Base-by-base conservation (phyloP, 1,284 basidiomycete genomes). In the Ganoderma boninense region DNA sequence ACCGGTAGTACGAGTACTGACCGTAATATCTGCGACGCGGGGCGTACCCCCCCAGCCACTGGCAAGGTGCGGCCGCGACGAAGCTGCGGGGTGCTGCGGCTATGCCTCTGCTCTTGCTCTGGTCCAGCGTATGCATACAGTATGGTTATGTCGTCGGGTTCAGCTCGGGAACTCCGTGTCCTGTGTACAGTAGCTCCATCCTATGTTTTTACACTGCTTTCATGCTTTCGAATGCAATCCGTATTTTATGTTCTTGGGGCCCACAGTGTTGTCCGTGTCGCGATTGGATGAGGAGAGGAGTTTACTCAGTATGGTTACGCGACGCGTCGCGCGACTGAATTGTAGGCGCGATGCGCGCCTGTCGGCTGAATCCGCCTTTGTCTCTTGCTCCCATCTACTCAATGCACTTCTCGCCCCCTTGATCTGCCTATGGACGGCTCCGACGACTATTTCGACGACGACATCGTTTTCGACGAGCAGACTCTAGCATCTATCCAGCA, bases 371-470 rank as follows among this genome's bases (percentile, higher is more conserved):
- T 23, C 35, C 2, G 35, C 3, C 23, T 62, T 62, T 43, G 40
- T 62, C 43, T 16, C 4, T 8, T 43, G 23, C 60, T 43, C 61
- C 42, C 67, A 68, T 67, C 63, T 43, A 23, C 44, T 40, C 29
- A 23, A 67, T 71, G 56, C 40, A n/a, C 32, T 59, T 40, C 52
- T 70, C 26, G 18, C n/a, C 59, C 4, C 35, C 20, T 42, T 7
- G 42, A 62, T 29, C 32, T 40, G 62, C 64, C 44, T n/a, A 92
- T 92, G 91, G 81, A 86, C 74, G 86, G 86, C 80, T 89, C 86
- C 42, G 92, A 93, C 78, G 87, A 91, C 74, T 90, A 90, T 80
- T 87, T 88, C 75, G 89, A 90, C 79, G 89, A 90, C 71, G 88
- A 89, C 71, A 81, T 92, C 74, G 84, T 89, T 40, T 80, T 93